Percentiles rank a stretch among this genome's conserved stretches.
These are phyloP conservation scores for Durio zibethinus DNA, from an alignment of 345 rosid genomes.

Conservation along the genomic window DNA sequence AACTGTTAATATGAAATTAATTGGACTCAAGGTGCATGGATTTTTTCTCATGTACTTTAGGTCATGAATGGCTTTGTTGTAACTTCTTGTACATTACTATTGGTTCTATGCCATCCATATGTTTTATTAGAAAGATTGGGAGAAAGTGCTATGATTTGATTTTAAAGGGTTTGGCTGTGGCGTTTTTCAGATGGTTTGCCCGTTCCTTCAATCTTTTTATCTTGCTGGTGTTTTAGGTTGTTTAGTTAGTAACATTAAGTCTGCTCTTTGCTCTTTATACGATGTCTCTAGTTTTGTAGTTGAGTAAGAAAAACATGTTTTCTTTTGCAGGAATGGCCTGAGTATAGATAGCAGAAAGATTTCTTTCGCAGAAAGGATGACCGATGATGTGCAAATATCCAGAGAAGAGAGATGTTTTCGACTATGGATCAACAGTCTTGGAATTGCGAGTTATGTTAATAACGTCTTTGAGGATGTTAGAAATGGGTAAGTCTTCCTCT, in stretches of 20 bases:
- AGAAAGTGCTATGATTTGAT: not conserved
- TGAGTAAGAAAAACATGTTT: conserved; percentile 8
- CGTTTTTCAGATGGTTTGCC: not conserved
- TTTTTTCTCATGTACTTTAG: not conserved
- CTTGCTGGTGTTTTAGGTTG: not conserved
- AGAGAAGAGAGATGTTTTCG: conserved; percentile 93
- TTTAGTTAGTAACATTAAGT: not conserved
- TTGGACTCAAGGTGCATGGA: not conserved
- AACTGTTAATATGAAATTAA: not conserved
- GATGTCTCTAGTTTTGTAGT: not conserved
- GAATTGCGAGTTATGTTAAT: conserved; percentile 66
- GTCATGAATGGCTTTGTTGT: not conserved
- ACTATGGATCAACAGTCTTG: conserved; percentile 92
- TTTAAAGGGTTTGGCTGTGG: not conserved
- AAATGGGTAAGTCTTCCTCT: conserved; percentile 55
- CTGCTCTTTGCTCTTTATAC: not conserved
- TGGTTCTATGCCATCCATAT: not conserved
- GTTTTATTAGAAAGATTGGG: not conserved
- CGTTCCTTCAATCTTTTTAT: not conserved
- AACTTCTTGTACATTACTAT: not conserved
- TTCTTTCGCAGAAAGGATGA: conserved; percentile 89
- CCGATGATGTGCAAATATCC: conserved; percentile 74
- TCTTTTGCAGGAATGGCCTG: conserved; percentile 75
- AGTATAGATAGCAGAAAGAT: conserved; percentile 57
- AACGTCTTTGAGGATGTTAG: conserved; percentile 91